Conservation (phyloP, 2,329 filamentous ascomycete genomes). For the Alternaria gansuensis region DNA sequence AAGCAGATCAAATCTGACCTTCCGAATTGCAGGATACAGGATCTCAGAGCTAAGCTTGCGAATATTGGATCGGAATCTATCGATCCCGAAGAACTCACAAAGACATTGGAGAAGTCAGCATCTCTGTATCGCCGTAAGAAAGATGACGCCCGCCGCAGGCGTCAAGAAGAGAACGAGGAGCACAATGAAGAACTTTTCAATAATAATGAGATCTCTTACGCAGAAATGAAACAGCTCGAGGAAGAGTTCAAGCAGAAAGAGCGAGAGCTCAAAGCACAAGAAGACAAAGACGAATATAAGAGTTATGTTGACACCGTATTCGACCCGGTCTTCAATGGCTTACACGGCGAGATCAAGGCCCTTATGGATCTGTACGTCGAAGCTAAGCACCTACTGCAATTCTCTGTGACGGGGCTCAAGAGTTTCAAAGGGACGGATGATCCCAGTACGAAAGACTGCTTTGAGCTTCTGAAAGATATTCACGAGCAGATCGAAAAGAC, state of each 20-base stretch:
- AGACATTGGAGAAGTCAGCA: constrained; percentile 59
- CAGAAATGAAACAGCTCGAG: constrained; percentile 64
- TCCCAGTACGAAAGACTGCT: constrained; percentile 33
- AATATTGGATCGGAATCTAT: constrained; percentile 31
- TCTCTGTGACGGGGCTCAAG: constrained; percentile 36
- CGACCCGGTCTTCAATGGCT: constrained; percentile 58
- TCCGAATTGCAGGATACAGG: constrained; percentile 33
- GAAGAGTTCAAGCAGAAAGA: constrained; percentile 65
- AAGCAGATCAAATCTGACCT: constrained; percentile 17
- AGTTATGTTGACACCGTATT: constrained; percentile 62
- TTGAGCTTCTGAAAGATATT: constrained; percentile 53
- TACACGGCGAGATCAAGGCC: constrained; percentile 61
- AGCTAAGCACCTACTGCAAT: constrained; percentile 38
- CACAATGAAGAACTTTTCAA: constrained; percentile 65
- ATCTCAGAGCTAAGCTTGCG: constrained; percentile 30
- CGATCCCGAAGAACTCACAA: constrained; percentile 36
- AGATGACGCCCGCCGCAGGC: constrained; percentile 59
- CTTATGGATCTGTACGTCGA: constrained; percentile 59
- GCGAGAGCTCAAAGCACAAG: constrained; percentile 60
- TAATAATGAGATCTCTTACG: constrained; percentile 65
- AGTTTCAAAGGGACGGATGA: constrained; percentile 29
- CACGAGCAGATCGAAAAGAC: constrained; percentile 60
- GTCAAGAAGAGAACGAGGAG: constrained; percentile 63
- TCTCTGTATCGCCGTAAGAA: constrained; percentile 56
- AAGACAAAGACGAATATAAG: constrained; percentile 63